A percentile compares a stretch with the other conserved stretches of the same genome.
Conservation (phyloP, 257 asterid genomes). For the Forsythia viridissima region DNA sequence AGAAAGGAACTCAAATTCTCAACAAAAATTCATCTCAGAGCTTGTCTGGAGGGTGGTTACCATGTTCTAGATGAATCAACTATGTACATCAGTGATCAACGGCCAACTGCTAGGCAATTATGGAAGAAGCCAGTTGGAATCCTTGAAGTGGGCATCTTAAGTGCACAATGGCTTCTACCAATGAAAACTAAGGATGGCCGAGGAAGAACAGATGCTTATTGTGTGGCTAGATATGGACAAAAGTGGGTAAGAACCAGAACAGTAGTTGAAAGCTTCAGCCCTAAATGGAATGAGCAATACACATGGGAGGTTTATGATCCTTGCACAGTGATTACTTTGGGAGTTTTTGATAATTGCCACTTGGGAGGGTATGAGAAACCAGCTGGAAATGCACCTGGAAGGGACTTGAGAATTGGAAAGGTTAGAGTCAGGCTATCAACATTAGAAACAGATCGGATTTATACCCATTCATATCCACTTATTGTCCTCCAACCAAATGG, state of each 20-base stretch:
- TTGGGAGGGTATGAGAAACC: conserved; percentile 11
- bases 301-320: conserved; percentile 33
- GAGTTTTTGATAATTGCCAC: conserved; percentile 21
- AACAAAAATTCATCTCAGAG: conserved; percentile 20
- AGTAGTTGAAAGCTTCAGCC: conserved; percentile 21
- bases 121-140: conserved; percentile 23
- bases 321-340: conserved; percentile 21
- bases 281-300: conserved; percentile 32
- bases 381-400: conserved; percentile 5
- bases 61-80: conserved; percentile 22
- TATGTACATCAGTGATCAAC: conserved; percentile 19
- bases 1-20: conserved; percentile 17
- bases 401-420: conserved; percentile 25
- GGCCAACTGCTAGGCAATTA: conserved; percentile 20
- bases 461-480: conserved; percentile 30
- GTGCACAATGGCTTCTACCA: conserved; percentile 16
- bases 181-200: conserved; percentile 14
- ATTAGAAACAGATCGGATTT: conserved; percentile 28
- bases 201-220: conserved; percentile 23
- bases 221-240: conserved; percentile 32
- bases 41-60: conserved; percentile 18
- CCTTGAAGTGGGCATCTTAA: conserved; percentile 21
- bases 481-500: conserved; percentile 27
- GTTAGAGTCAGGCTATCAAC: conserved; percentile 29
- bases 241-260: conserved; percentile 32